Evolutionary conservation across 164 flowering plant genomes (phyloP), one percentile per base, ranked within the genome.

Genomic region (Magnolia changhungtana): DNA sequence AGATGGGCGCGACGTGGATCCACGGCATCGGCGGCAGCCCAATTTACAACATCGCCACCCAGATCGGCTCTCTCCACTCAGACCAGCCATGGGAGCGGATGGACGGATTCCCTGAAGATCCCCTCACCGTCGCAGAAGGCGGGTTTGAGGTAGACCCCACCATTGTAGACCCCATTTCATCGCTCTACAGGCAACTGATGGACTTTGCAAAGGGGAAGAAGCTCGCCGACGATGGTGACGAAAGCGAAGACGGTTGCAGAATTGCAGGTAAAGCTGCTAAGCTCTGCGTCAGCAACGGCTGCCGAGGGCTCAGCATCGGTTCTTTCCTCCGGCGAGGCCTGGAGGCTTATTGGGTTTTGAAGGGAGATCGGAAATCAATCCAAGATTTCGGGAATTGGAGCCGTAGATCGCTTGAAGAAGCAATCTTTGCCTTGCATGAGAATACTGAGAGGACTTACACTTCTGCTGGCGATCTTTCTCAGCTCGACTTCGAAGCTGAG

Each of bases 1-100:
- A 96, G 88, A 84, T 91, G 87, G 99, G 99, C 27, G 99, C 99
- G 7, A 94, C 99, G 1, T 96, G 98, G 97, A 96, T 96, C 86
- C 99, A 96, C 79, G 99, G 98, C 16, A 90, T 92, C 77, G 91
- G 87, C 1, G 96, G 93, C 21, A 96, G 96, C 84, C 99, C 99
- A 9, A 65, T 95, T 77, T 79, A 92, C 84, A 77, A 87, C 74
- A 92, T 95, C 50, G 97, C 97, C 27, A 77, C 83, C 63, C 83
- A 91, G 51, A 89, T 82, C 78, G 64, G 81, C 27, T 82, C 94
- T 2, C 80, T 95, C 0, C 76, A 83, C 59, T 89, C 96, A 3
- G 85, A 89, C 20, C 83, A 86, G 81, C 95, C 99, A 8, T 95
- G 95, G 97, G 99, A 95, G 83, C 81, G 91, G 72, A 93, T 91